Evolutionary conservation across 805 yeast genomes (phyloP), one percentile per base, ranked within the genome.

Genomic region (Starmerella ratchasimensis): DNA sequence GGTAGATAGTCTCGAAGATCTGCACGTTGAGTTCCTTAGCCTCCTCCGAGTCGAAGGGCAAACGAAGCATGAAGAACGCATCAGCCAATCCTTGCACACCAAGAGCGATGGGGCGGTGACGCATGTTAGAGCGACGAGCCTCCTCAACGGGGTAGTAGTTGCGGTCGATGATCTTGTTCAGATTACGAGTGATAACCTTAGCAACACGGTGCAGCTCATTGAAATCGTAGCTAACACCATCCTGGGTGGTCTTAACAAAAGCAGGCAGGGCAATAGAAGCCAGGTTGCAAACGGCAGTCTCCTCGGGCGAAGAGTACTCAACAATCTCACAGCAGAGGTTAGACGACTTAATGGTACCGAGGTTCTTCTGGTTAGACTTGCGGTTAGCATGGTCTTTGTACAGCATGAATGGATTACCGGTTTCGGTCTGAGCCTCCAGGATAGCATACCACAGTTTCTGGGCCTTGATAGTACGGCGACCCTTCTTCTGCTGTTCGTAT

Each of bases 71-170:
- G 68, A 82, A 71, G 59, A 83, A 88, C 1, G 77, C 67, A 59
- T 88, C 97, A 21, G 97, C 95, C 38, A 88, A 66, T 41, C 98
- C 98, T 60, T 88, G 95, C n/a, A 88, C 95, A 49, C 98, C 98
- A 17, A 88, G 61, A n/a, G 96, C 96, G 52, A 88, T 72, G 16
- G 98, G 97, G 51, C 98, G 69, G 59, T 88, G 79, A 53, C 74
- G 74, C 67, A 72, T 62, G 59, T 90, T 88, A 14, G 95, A 81
- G 32, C 45, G 54, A 51, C 67, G 68, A 4, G 97, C 88, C 47
- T 73, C 79, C 37, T 68, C 72, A 18, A 81, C 76, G 4, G 98
- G 97, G 57, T 88, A 88, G 55, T 64, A 67, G 54, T 84, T 81
- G 45, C 77, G 71, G 63, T 88, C 96, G 42, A 88, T 88, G 43